phyloP scores from a whole-genome alignment of 306 rosid species.

The Delonix regia region DNA sequence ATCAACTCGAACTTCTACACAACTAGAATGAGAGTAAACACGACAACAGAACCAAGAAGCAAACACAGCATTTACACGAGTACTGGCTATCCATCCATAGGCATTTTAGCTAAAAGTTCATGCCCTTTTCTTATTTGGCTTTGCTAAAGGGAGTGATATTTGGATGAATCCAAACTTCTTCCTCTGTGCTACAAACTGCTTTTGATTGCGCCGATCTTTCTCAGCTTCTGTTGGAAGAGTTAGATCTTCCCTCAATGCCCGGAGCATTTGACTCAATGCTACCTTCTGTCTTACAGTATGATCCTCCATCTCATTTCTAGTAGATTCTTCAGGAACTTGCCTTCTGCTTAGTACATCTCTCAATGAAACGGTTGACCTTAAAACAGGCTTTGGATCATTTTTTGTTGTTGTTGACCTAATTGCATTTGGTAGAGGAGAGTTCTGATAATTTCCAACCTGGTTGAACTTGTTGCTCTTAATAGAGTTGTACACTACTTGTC shows the following conservation, averaged over 20 bases:
- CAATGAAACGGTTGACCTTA: conserved; percentile 74
- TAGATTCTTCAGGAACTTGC: conserved; percentile 63
- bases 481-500: conserved; percentile 42
- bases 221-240: conserved; percentile 58
- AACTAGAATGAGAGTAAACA: background rate
- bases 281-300: conserved; percentile 64
- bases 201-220: conserved; percentile 57
- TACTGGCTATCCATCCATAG: conserved; percentile 27
- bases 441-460: conserved; percentile 42
- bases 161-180: conserved; percentile 92
- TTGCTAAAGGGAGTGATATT: conserved; percentile 77
- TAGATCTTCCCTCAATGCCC: conserved; percentile 70
- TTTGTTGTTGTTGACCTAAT: conserved; percentile 28
- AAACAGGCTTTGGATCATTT: conserved; percentile 53
- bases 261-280: conserved; percentile 93
- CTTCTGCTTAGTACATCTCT: conserved; percentile 85
- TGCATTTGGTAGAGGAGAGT: conserved; percentile 42
- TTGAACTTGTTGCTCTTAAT: conserved; percentile 45
- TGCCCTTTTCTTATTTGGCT: conserved; percentile 64
- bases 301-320: conserved; percentile 52
- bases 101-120: conserved; percentile 46
- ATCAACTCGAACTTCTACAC: background rate
- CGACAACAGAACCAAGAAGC: conserved; percentile 32
- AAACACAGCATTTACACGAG: conserved; percentile 34
- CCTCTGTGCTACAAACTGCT: conserved; percentile 57